These are phyloP conservation scores for Skeletonema potamos DNA, from an alignment of 108 stramenopile species.

Conservation along the genomic window DNA sequence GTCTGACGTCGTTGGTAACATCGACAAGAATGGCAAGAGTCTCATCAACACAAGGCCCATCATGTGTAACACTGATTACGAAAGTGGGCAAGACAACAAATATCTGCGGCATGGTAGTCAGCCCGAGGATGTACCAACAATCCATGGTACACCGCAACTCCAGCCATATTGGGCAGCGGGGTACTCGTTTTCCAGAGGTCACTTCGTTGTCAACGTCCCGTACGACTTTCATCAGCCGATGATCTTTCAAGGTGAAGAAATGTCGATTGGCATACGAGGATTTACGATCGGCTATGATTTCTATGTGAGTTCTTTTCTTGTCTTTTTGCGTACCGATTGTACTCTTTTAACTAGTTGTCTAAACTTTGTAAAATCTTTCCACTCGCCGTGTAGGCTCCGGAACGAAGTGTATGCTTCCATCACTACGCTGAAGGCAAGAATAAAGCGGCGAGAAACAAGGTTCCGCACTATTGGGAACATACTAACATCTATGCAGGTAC, in stretches of 20 bases:
- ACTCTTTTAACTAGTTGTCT: background rate
- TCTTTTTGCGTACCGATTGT: background rate
- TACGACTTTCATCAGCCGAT: constrained; percentile 73
- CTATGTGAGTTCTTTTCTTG: constrained; percentile 35
- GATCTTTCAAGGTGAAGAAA: constrained; percentile 93
- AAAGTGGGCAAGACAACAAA: constrained; percentile 70
- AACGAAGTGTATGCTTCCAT: constrained; percentile 85
- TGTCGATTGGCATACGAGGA: constrained; percentile 84
- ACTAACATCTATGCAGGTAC: constrained; percentile 37
- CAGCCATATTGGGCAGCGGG: constrained; percentile 93
- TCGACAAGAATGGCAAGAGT: constrained; percentile 66
- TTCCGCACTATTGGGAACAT: constrained; percentile 72
- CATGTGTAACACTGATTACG: constrained; percentile 91
- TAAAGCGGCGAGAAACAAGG: constrained; percentile 52
- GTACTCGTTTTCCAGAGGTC: constrained; percentile 85
- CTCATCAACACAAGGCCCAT: constrained; percentile 78
- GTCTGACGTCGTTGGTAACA: constrained; percentile 79
- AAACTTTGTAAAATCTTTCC: background rate
- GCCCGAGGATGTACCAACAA: constrained; percentile 72
- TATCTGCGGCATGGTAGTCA: constrained; percentile 88
- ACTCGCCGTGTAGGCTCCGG: constrained; percentile 49
- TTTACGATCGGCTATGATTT: constrained; percentile 90
- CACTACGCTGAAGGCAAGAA: constrained; percentile 75
- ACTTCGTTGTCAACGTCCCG: constrained; percentile 85
- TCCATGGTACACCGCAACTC: constrained; percentile 73